Conservation (phyloP, 1,139 yeast genomes). For the Blastobotrys capitulatus region DNA sequence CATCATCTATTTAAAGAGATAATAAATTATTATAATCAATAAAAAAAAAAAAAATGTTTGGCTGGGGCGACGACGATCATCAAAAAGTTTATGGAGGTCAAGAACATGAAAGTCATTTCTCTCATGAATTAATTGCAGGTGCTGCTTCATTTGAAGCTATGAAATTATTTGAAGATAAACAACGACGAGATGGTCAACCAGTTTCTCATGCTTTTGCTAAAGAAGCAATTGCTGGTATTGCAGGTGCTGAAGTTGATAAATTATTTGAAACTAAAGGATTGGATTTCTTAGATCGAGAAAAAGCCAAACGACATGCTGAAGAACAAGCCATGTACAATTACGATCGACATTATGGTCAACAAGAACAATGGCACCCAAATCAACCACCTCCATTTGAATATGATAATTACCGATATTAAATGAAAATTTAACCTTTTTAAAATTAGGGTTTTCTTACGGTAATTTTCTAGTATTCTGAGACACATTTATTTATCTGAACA, state of each 20-base stretch:
- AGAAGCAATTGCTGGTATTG: slow-evolving; percentile 31
- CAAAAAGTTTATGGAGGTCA: slow-evolving; percentile 22
- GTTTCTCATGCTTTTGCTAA: slow-evolving; percentile 30
- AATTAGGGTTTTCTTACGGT: background rate
- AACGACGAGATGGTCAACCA: slow-evolving; percentile 30
- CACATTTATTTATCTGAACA: background rate
- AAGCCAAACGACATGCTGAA: slow-evolving; percentile 26
- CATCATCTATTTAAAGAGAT: too few species aligned
- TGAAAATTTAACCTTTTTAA: background rate
- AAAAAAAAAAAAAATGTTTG: slow-evolving; percentile 21
- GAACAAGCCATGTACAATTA: slow-evolving; percentile 25
- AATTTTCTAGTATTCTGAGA: background rate
- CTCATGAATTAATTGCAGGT: slow-evolving; percentile 33
- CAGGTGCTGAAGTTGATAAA: slow-evolving; percentile 35
- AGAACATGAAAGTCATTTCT: slow-evolving; percentile 26
- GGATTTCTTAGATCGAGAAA: slow-evolving; percentile 39
- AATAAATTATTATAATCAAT: background rate
- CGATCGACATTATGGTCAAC: slow-evolving; percentile 30
- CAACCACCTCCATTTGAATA: slow-evolving; percentile 17
- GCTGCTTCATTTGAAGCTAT: slow-evolving; percentile 33
- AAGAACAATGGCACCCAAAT: slow-evolving; percentile 23
- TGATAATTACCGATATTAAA: background rate
- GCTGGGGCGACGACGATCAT: slow-evolving; percentile 23
- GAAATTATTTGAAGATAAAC: slow-evolving; percentile 29
- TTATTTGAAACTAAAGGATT: slow-evolving; percentile 33